Evolutionary conservation across 495 filamentous ascomycete species (phyloP).

Genomic region (Daldinia bambusicola): DNA sequence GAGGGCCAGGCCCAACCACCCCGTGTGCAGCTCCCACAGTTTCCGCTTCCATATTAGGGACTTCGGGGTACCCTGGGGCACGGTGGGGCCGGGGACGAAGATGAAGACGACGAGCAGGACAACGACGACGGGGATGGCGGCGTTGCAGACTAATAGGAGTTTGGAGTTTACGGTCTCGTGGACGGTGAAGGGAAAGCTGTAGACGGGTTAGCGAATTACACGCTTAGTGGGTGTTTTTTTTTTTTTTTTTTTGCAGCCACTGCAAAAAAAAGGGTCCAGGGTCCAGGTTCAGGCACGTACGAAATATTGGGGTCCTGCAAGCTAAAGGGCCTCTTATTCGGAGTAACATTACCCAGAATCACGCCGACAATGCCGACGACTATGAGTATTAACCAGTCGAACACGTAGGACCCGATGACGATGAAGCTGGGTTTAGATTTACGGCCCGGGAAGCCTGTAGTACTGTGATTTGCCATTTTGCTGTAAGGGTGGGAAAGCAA

Average conservation of each 20-base stretch:
- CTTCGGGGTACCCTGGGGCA: constrained; percentile 70
- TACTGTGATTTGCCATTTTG: constrained; percentile 46
- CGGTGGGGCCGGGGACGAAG: constrained; percentile 71
- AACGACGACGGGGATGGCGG: constrained; percentile 68
- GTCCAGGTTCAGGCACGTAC: constrained; percentile 46
- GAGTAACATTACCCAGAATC: constrained; percentile 62
- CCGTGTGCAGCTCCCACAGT: constrained; percentile 86
- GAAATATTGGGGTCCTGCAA: constrained; percentile 58
- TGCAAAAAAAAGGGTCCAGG: constrained; percentile 48
- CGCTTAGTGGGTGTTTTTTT: constrained; percentile 57
- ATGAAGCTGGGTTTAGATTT: constrained; percentile 45
- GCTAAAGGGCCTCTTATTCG: constrained; percentile 66
- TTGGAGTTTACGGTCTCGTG: constrained; percentile 76
- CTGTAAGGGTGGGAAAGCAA: constrained; percentile 42
- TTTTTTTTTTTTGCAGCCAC: too few species aligned
- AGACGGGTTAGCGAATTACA: constrained; percentile 61
- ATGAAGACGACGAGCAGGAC: constrained; percentile 78
- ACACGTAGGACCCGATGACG: constrained; percentile 54
- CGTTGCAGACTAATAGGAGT: constrained; percentile 65
- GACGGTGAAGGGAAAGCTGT: constrained; percentile 75
- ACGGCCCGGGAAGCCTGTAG: constrained; percentile 22
- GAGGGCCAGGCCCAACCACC: constrained; percentile 76
- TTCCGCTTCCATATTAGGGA: constrained; percentile 75
- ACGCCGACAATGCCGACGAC: constrained; percentile 54
- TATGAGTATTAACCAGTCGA: constrained; percentile 60